phyloP scores from a whole-genome alignment of 129 eudicot species.

The Logfia minima region DNA sequence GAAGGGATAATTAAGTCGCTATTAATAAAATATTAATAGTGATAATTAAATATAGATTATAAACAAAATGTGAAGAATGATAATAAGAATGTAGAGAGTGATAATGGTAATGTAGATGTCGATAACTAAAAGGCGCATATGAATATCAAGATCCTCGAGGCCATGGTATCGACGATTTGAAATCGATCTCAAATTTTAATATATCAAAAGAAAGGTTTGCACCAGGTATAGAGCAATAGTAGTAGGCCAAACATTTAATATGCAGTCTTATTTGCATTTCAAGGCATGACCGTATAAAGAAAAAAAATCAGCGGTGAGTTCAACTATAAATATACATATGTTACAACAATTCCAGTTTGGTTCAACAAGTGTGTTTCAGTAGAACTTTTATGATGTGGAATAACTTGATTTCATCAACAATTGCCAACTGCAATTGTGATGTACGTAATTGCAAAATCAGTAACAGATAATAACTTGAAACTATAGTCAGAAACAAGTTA shows the following conservation, averaged over 20 bases:
- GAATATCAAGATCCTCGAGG: too few relatives aligned
- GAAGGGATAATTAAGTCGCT: too few relatives aligned
- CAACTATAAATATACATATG: background rate
- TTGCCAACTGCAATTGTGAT: conserved; percentile 1
- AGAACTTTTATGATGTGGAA: background rate
- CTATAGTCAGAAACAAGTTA: background rate
- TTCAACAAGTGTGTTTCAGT: conserved; percentile 3
- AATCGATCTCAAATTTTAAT: background rate
- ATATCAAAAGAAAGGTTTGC: background rate
- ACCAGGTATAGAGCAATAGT: background rate
- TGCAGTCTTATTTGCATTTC: background rate
- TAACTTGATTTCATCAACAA: conserved; percentile 8
- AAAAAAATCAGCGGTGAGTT: too few relatives aligned
- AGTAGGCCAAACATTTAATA: background rate
- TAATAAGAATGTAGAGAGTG: too few relatives aligned
- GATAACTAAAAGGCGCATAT: too few relatives aligned
- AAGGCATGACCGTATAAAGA: background rate
- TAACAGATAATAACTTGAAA: background rate
- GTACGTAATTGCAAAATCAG: background rate
- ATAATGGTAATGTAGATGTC: too few relatives aligned
- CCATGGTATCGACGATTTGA: background rate
- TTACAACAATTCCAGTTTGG: conserved; percentile 2
- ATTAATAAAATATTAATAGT: too few relatives aligned
- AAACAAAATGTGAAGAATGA: too few relatives aligned
- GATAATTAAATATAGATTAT: too few relatives aligned